These are phyloP conservation scores for Pseudocercospora vitis DNA, from an alignment of 2,329 filamentous ascomycete genomes.

Conservation along the genomic window DNA sequence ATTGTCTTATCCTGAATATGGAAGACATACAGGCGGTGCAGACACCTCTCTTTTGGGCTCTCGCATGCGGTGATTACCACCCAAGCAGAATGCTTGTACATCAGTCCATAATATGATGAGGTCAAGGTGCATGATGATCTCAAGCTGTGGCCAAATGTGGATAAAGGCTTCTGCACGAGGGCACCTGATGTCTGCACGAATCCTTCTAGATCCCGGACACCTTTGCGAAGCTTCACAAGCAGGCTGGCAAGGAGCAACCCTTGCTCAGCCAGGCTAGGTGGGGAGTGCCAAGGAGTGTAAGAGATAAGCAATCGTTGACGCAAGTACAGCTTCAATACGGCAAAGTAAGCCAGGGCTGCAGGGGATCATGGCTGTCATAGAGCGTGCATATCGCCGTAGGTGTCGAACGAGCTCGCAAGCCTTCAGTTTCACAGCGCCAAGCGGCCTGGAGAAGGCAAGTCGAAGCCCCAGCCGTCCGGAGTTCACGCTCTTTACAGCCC, in stretches of 20 bases:
- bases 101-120: constrained; percentile 66
- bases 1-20: constrained; percentile 55
- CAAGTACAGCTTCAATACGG: constrained; percentile 57
- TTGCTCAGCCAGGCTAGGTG: constrained; percentile 25
- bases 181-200: constrained; percentile 25
- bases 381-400: constrained; percentile 58
- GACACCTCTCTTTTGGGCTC: constrained; percentile 63
- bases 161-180: constrained; percentile 20
- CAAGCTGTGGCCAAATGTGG: constrained; percentile 19
- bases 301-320: constrained; percentile 45
- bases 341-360: constrained; percentile 59
- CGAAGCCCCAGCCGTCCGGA: constrained; percentile 17
- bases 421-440: constrained; percentile 22
- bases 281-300: not conserved
- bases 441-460: constrained; percentile 23
- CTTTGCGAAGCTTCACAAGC: constrained; percentile 17
- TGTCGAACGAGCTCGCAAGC: constrained; percentile 44
- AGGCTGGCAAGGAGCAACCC: constrained; percentile 40
- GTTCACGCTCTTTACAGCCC: constrained; percentile 19
- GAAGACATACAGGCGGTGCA: constrained; percentile 60
- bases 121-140: constrained; percentile 55
- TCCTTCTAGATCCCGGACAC: constrained; percentile 25
- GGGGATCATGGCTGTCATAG: constrained; percentile 54
- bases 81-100: constrained; percentile 60
- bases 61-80: constrained; percentile 60